Base-by-base conservation (phyloP, 441 rosid species). In the Bocquillonia castaneifolia region DNA sequence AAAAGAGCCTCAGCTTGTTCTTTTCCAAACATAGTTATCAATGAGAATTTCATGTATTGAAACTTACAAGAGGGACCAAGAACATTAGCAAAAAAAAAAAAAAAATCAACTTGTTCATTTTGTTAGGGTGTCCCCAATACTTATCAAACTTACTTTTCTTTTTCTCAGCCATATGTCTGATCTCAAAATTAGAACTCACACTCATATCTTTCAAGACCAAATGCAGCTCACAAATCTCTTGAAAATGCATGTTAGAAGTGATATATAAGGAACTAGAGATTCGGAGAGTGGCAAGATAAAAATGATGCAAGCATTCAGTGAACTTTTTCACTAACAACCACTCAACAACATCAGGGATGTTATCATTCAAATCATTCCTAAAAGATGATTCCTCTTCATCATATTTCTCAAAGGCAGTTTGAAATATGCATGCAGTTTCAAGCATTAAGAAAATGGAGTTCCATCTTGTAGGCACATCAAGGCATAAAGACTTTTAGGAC, bases 251-350 rank as follows among this genome's bases (percentile, higher is more conserved):
- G n/a, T n/a, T 48, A 18, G 25, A 48, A 18, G 53, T 48, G 9
- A 48, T 10, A 48, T 48, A n/a, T 18, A 48, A 48, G 3, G 53
- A 48, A 18, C 53, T 6, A 59, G 70, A 66, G 54, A 66, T 40
- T 39, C 6, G 26, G 39, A 25, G 28, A 48, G 59, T 48, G 39
- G 28, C 3, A 36, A 10, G 4, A 10, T 36, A 36, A 10, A 36
- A 36, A 10, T 36, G 40, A 36, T 4, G 10, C 4, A 36, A 10
- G 10, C 40, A 36, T 3, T 36, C 40, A 36, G 10, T 10, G 10
- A 36, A 36, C 10, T 36, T 36, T 36, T 3, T 36, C 4, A 36
- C 10, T 36, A 36, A 4, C 40, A 3, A 4, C 40, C 40, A 36
- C 6, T 36, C 40, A 36, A 36, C 6, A 36, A 4, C 4, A 36